Base-by-base conservation (phyloP, 441 rosid genomes). In the Syzygium malaccense region DNA sequence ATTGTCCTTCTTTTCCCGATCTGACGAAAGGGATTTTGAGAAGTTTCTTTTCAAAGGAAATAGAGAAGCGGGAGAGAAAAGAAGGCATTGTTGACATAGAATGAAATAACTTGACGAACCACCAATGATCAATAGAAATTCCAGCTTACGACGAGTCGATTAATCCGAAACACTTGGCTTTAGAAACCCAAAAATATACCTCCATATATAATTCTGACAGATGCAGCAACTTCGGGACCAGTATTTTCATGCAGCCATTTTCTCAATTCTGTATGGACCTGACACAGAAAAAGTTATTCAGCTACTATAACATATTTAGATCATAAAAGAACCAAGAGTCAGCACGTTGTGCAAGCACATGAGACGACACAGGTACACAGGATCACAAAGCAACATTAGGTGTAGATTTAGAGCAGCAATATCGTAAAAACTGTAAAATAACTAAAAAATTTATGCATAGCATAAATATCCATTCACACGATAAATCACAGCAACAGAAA, bases 201-300 rank as follows among this genome's bases (percentile, higher is more conserved):
- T 93, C 98, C 98, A 91, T 95, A 95, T 66, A 95, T 95, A 78
- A 95, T 93, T 92, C 98, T 93, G 45, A 92, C 91, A 78, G 95
- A 91, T 55, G 91, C 92, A 85, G 97, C 97, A 89, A 94, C 92
- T 87, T 93, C 96, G 45, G 93, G 91, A 87, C 93, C 88, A 48
- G 93, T 95, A 89, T 95, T 94, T 79, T 92, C 90, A 11, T 86
- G 87, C 55, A 96, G 93, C 97, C 97, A 96, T 88, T 95, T 93
- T 93, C 98, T 96, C 91, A 95, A 90, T 58, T 93, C 95, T 58
- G 49, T 55, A 89, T 95, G 96, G 66, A 95, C 95, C 97, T 95
- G 91, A 51, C 68, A 55, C 25, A 83, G 30, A 37, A 32, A 86
- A 58, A 56, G 66, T 49, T 32, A 51, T 8, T 26, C 30, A 54